phyloP scores from a whole-genome alignment of 2,329 filamentous ascomycete species.

The Pleochaeta shiraiana region DNA sequence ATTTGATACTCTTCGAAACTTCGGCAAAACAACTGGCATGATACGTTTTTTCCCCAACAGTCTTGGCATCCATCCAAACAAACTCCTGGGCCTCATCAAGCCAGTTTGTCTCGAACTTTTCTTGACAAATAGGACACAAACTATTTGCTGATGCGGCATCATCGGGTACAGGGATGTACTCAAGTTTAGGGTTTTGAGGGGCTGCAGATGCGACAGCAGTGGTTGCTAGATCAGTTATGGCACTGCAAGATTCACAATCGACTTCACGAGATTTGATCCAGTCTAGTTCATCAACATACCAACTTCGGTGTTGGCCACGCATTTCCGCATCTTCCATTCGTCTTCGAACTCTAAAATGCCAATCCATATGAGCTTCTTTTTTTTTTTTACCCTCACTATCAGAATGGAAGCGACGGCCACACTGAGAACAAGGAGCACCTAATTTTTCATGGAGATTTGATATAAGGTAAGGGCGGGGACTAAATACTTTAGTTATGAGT shows the following conservation, averaged over 20 bases:
- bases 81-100: constrained; percentile 86
- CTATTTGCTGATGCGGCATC: constrained; percentile 52
- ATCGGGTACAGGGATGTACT: constrained; percentile 67
- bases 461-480: constrained; percentile 54
- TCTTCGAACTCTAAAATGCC: constrained; percentile 91
- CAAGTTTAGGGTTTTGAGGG: constrained; percentile 28
- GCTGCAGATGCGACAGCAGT: constrained; percentile 17
- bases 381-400: constrained; percentile 60
- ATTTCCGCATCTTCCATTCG: constrained; percentile 71
- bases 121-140: constrained; percentile 84
- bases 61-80: constrained; percentile 81
- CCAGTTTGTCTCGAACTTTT: constrained; percentile 84
- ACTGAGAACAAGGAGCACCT: constrained; percentile 76
- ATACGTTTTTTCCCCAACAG: constrained; percentile 59
- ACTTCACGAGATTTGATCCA: constrained; percentile 76
- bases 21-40: constrained; percentile 82
- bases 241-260: constrained; percentile 35
- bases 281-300: constrained; percentile 86
- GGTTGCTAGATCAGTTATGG: constrained; percentile 8
- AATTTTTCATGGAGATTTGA: constrained; percentile 56
- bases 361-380: constrained; percentile 88
- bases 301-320: constrained; percentile 74
- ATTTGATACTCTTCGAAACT: constrained; percentile 42
- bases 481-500: constrained; percentile 18
- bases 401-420: constrained; percentile 64